phyloP scores from a whole-genome alignment of 2,329 filamentous ascomycete species.

The Gnomoniopsis sp. region DNA sequence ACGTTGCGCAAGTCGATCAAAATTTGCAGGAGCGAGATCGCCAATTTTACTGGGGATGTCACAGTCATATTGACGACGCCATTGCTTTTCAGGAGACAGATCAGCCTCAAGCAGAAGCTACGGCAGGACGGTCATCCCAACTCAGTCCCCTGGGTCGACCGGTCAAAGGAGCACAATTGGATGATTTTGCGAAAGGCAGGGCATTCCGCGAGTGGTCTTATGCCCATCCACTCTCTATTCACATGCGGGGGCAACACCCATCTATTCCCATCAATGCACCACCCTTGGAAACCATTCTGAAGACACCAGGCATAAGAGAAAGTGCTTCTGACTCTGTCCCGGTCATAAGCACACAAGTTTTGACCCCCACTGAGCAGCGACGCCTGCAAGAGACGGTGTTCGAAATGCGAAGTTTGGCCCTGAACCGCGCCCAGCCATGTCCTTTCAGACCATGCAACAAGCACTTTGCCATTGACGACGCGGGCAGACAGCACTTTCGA shows the following conservation, averaged over 20 bases:
- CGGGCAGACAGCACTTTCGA: conserved; percentile 24
- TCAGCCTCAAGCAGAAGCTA: too few species aligned
- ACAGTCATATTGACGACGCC: background rate
- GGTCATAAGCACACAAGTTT: conserved; percentile 32
- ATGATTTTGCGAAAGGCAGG: conserved; percentile 6
- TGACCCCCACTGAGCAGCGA: conserved; percentile 39
- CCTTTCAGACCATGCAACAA: conserved; percentile 35
- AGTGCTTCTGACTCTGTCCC: conserved; percentile 28
- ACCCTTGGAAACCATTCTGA: conserved; percentile 34
- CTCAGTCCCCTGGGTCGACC: background rate
- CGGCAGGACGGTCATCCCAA: background rate
- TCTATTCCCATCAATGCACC: conserved; percentile 33
- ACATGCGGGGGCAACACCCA: conserved; percentile 26
- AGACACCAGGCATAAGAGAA: conserved; percentile 25
- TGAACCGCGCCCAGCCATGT: conserved; percentile 35
- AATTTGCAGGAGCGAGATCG: background rate
- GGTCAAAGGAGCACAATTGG: background rate
- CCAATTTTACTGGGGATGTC: background rate
- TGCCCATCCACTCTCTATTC: conserved; percentile 22
- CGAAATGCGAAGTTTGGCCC: conserved; percentile 29
- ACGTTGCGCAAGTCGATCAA: background rate
- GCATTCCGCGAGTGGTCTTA: conserved; percentile 29
- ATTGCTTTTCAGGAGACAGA: background rate
- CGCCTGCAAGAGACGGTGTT: conserved; percentile 33
- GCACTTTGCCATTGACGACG: conserved; percentile 29